phyloP scores from a whole-genome alignment of 805 yeast species.

The Naumovozyma baii region DNA sequence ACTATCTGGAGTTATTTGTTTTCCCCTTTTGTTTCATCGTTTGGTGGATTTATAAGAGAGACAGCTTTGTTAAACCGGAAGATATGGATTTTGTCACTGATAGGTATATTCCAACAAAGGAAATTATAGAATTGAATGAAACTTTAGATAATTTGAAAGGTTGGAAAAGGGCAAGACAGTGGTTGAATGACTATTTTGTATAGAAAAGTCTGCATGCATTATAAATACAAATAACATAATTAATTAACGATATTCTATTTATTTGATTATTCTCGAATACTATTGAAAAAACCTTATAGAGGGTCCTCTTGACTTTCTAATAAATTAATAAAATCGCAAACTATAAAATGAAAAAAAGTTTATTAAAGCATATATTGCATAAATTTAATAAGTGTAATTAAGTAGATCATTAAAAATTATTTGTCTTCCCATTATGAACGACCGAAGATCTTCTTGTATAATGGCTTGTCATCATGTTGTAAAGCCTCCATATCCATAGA shows the following conservation, averaged over 20 bases:
- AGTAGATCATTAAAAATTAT: no score
- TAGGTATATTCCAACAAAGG: constrained; percentile 40
- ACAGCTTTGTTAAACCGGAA: constrained; percentile 33
- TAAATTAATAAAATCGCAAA: no score
- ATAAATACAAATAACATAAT: no score
- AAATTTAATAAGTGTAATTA: no score
- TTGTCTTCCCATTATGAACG: no score
- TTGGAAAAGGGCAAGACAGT: constrained; percentile 33
- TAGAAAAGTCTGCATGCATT: background rate
- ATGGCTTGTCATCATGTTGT: constrained; percentile 10
- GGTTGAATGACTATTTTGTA: constrained; percentile 12
- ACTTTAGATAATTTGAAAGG: constrained; percentile 35
- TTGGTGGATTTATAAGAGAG: constrained; percentile 37
- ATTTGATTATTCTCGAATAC: no score
- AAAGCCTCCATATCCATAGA: constrained; percentile 7
- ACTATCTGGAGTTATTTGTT: constrained; percentile 38
- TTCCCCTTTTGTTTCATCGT: constrained; percentile 37
- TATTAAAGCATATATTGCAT: no score
- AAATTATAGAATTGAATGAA: constrained; percentile 36
- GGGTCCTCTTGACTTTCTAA: no score
- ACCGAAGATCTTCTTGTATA: constrained; percentile 9
- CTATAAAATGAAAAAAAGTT: no score
- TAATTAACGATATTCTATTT: background rate
- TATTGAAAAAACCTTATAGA: no score
- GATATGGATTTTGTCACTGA: constrained; percentile 49